Base-by-base conservation (phyloP, 805 yeast genomes). In the Lachancea dasiensis region DNA sequence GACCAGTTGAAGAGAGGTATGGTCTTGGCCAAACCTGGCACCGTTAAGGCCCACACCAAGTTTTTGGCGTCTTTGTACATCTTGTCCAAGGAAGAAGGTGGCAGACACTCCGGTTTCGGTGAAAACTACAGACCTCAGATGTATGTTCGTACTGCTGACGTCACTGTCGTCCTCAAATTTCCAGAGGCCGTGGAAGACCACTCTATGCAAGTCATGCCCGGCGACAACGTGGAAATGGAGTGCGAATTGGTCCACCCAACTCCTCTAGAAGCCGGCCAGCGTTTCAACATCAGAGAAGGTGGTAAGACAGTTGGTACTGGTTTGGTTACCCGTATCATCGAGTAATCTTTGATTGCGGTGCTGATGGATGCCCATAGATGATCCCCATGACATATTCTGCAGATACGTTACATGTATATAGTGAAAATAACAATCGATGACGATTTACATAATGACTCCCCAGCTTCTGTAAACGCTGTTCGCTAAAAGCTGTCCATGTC, bases 251-350 rank as follows among this genome's bases (percentile, higher is more conserved):
- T 83, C 48, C 85, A 77, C 71, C 92, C 95, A 64, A 85, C 94
- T 52, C 95, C 97, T 46, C 60, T 92, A 49, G 98, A 92, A 75
- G 81, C 82, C 57, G 95, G 95, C 66, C 96, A 89, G 75, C 85
- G 97, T 72, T 92, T 92, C 83, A 92, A 92, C 80, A 76, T 92
- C 66, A 92, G 98, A 80, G 98, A 92, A 74, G 97, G 97, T 72
- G 97, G 97, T 65, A 85, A 83, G 73, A 92, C 98, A 50, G 97
- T 92, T 52, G 98, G 96, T 69, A 92, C 98, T 52, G 98, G 98
- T 74, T 73, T 92, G 73, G 78, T 92, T 56, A 92, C 98, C 58
- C 81, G 95, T 69, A 80, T 86, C 65, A 65, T 85, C 50, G 90
- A 81, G 52, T 67, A 58, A 49, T 11, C 31, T 17, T 17, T n/a